phyloP scores from a whole-genome alignment of 805 yeast species.

The Cyberlindnera samutprakarnensis region DNA sequence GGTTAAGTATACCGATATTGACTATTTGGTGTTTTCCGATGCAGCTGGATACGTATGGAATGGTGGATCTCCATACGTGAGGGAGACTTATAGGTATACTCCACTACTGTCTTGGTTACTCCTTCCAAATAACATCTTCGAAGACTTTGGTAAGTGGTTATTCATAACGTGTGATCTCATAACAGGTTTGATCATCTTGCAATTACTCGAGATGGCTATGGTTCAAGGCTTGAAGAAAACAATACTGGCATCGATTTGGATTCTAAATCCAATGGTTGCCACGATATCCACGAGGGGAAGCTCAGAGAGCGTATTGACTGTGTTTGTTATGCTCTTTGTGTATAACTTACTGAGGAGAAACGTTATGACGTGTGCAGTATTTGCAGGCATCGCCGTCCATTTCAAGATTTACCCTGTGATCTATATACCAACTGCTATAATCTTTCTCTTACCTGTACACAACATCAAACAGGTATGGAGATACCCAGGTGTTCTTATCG shows the following conservation, averaged over 20 bases:
- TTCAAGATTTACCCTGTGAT: conserved; percentile 90
- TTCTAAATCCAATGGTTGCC: conserved; percentile 89
- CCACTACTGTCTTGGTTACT: conserved; percentile 84
- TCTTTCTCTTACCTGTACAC: conserved; percentile 30
- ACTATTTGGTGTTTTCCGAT: conserved; percentile 89
- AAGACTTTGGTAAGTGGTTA: conserved; percentile 71
- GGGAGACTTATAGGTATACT: conserved; percentile 92
- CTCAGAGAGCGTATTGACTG: conserved; percentile 83
- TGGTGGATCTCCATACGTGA: conserved; percentile 59
- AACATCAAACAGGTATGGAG: conserved; percentile 20
- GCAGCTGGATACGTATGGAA: conserved; percentile 65
- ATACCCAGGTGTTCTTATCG: conserved; percentile 25
- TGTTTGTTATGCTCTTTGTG: conserved; percentile 56
- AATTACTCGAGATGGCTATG: conserved; percentile 27
- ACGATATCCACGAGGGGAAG: conserved; percentile 92
- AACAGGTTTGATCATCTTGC: conserved; percentile 61
- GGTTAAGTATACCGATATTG: conserved; percentile 89
- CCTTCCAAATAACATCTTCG: conserved; percentile 51
- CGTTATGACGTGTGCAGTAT: conserved; percentile 18
- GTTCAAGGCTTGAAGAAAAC: conserved; percentile 25
- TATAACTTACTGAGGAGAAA: conserved; percentile 36
- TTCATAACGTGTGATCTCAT: conserved; percentile 74
- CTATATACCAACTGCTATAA: conserved; percentile 65
- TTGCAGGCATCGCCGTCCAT: conserved; percentile 59
- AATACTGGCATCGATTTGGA: conserved; percentile 60